Base-by-base conservation (phyloP, 1,284 basidiomycete species). In the Heimioporus retisporus region DNA sequence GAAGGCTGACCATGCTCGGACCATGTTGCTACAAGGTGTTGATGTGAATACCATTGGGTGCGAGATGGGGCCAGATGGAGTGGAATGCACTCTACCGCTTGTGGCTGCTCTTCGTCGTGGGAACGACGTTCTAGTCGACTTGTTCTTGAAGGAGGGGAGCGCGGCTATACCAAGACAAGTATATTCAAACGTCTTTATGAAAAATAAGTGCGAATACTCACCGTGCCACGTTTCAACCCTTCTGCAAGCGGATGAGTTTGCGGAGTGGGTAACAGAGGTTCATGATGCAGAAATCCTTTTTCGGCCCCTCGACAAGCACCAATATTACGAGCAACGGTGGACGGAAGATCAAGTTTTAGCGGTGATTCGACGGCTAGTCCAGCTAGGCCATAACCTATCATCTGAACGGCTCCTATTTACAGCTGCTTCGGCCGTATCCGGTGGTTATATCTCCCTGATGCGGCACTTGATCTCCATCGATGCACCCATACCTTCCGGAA, bases 1-100 rank as follows among this genome's bases (percentile, higher is more conserved):
- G n/a, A 67, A 54, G 44, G 18, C 53, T 18, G 53, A 64, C 15
- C 67, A 68, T 25, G 59, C 65, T 2, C 40, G 44, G 46, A 61
- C 51, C 5, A 28, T 67, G 21, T 40, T 67, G 19, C 50, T 19
- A n/a, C 48, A 31, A 18, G 55, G 55, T 7, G 28, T 35, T 23
- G 28, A 51, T 23, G 35, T 63, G 16, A 67, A 67, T 40, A 19
- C 23, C n/a, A 44, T 6, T 15, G 65, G 66, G 15, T 43, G 46
- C 50, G 65, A 50, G 54, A 7, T 57, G 18, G n/a, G 21, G 3
- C n/a, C 42, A 3, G 11, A 57, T 4, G 5, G 13, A 23, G 56
- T 35, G 55, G n/a, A 35, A 25, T 35, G 16, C n/a, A 35, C 28
- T 8, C n/a, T 44, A 44, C 56, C 56, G 19, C 31, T 67, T 44